Evolutionary conservation across 2,329 filamentous ascomycete species (phyloP).

Genomic region (Xylaria sp.): DNA sequence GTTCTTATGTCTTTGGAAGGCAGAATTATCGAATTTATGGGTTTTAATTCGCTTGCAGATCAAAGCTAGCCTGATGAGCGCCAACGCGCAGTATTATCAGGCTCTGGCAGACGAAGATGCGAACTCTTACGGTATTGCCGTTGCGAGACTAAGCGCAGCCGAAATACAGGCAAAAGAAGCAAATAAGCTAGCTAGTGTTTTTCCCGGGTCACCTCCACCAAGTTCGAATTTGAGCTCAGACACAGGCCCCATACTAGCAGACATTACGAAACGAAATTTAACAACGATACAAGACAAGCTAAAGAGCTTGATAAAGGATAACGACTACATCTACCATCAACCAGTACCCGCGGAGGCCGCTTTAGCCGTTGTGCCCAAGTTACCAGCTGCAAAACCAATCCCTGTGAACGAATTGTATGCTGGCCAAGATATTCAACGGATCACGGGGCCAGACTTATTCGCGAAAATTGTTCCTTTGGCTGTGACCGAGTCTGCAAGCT

Average conservation of each 20-base stretch:
- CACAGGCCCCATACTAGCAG: conserved; percentile 76
- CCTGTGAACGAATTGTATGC: conserved; percentile 97
- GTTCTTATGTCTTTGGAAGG: background rate
- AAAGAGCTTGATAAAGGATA: conserved; percentile 83
- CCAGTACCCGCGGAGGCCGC: conserved; percentile 87
- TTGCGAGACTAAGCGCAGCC: conserved; percentile 83
- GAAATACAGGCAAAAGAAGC: conserved; percentile 84
- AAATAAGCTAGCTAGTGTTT: conserved; percentile 77
- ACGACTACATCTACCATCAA: conserved; percentile 98
- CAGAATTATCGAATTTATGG: background rate
- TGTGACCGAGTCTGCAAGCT: conserved; percentile 93
- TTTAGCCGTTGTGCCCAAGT: conserved; percentile 83
- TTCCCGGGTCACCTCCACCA: conserved; percentile 81
- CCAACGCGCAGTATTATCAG: conserved; percentile 93
- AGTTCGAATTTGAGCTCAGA: conserved; percentile 88
- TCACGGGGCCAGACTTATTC: conserved; percentile 97
- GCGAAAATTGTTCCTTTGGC: conserved; percentile 95
- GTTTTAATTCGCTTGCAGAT: conserved; percentile 56
- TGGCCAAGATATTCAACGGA: conserved; percentile 95
- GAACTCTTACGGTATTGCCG: conserved; percentile 85
- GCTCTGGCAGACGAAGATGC: conserved; percentile 90
- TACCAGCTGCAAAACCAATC: conserved; percentile 95
- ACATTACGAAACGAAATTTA: conserved; percentile 85
- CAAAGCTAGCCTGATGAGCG: conserved; percentile 85
- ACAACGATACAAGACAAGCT: conserved; percentile 85